Base-by-base conservation (phyloP, 2,329 filamentous ascomycete species). In the Ophiocordyceps camponoti-floridani region DNA sequence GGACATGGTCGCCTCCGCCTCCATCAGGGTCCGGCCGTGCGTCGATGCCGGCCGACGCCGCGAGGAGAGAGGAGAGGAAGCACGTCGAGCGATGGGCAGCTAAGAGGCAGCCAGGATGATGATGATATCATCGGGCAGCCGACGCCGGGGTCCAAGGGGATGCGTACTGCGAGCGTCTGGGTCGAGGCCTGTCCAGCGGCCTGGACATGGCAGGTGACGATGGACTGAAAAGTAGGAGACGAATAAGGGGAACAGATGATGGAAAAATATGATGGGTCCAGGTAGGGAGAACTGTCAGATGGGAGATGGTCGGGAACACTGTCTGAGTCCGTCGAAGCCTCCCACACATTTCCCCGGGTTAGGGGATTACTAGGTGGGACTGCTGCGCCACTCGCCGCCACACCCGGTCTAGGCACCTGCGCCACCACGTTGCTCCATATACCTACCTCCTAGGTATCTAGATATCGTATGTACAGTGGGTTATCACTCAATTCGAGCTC, bases 1-100 rank as follows among this genome's bases (percentile, higher is more conserved):
- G 31, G 54, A 48, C 44, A 48, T 43, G 41, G 48, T 33, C 26
- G 40, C 38, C 40, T 44, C 18, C 30, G 41, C 27, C 18, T 38
- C 40, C 49, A 47, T 47, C 45, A 41, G 41, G 14, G 33, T 16
- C 42, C 4, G 43, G 26, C 33, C 41, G 43, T 33, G 43, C 35
- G 44, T 44, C 33, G 40, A 42, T 31, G 44, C 47, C 43, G 6
- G 44, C 47, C 42, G 42, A 44, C 42, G 42, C 45, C 30, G 41
- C 31, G 12, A 31, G 35, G 37, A 40, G 28, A 28, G 37, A 37
- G 27, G 45, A 35, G 44, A 44, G 40, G 31, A 38, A 26, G 31
- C 6, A 23, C 19, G 42, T 42, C 5, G 31, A 43, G 16, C 14
- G 41, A 16, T 12, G 41, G 27, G 28, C 19, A 43, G 30, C 44